Evolutionary conservation across 2,329 filamentous ascomycete species (phyloP), one percentile per base, ranked within the genome.

Genomic region (Madurella mycetomatis): DNA sequence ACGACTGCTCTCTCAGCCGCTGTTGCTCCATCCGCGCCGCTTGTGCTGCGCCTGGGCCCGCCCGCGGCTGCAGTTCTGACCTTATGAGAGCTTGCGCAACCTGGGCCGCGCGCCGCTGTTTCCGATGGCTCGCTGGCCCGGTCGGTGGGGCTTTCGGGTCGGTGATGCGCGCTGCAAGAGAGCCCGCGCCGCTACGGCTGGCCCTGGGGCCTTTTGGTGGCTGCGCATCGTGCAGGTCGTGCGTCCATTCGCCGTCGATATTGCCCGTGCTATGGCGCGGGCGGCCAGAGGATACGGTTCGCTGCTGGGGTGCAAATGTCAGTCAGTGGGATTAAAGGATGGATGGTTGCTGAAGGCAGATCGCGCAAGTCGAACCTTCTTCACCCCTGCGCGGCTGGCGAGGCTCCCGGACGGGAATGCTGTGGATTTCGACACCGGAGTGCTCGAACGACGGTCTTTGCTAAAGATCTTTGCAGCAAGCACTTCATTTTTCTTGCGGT

Each of bases 381-480:
- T 83, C 47, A 91, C 77, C 40, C 88, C 87, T 55, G 87, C 84
- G 68, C 87, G 81, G 70, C 85, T 88, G 52, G 87, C 83, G 48
- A 91, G 79, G 2, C 82, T 82, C 64, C 83, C 75, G 49, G 78
- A 41, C 1, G 57, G 48, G 15, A 68, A 64, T 53, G 68, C 67
- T 57, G 72, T 67, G 54, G 74, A 66, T 55, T 70, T 78, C 42
- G 72, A 70, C 7, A 80, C 79, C 40, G 84, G 73, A 12, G 73
- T 78, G 65, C 80, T 86, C 49, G 79, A 71, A 34, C 77, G 72
- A 61, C 85, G 82, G 66, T 81, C 81, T 60, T 72, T 75, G 62
- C 81, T 81, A 62, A 92, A 85, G 66, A 92, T 89, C 66, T 81
- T 78, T 63, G 87, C 79, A 32, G 88, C 88, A n/a, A 90, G 80